Percentiles rank a stretch among this genome's conserved stretches.
phyloP scores from a whole-genome alignment of 768 basidiomycete genomes.

The Suillus weaverae region DNA sequence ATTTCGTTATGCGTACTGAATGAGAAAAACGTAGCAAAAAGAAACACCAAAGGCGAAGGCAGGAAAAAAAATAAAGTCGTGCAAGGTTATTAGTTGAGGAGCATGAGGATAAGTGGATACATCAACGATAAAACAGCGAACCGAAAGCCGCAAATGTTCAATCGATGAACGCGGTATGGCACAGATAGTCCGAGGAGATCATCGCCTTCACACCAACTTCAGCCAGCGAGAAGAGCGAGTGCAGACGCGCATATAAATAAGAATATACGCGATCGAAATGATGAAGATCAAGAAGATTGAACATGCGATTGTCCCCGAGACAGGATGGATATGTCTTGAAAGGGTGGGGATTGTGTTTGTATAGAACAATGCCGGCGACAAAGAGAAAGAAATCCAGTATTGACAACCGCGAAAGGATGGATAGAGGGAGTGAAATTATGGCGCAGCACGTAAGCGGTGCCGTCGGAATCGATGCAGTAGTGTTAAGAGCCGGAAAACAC shows the following conservation, averaged over 20 bases:
- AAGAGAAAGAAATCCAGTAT: slow-evolving; percentile 33
- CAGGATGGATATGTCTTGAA: slow-evolving; percentile 68
- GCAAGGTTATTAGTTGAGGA: slow-evolving; percentile 37
- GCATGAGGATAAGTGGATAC: slow-evolving; percentile 34
- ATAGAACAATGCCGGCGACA: slow-evolving; percentile 19
- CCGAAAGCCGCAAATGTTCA: slow-evolving; percentile 31
- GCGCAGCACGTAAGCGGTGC: slow-evolving; percentile 35
- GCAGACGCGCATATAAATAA: slow-evolving; percentile 30
- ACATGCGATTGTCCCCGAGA: slow-evolving; percentile 44
- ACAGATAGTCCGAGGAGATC: slow-evolving; percentile 35
- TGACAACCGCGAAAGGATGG: slow-evolving; percentile 36
- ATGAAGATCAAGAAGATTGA: slow-evolving; percentile 24
- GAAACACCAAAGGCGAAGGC: slow-evolving; percentile 34
- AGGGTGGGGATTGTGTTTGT: slow-evolving; percentile 29
- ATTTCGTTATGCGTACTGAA: slow-evolving; percentile 31
- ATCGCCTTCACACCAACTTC: slow-evolving; percentile 18
- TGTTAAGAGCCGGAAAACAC: slow-evolving; percentile 24
- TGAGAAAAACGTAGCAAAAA: slow-evolving; percentile 39
- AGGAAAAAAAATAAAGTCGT: slow-evolving; percentile 34
- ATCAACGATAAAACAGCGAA: slow-evolving; percentile 29
- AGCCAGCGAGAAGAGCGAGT: slow-evolving; percentile 11
- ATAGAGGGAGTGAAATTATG: slow-evolving; percentile 43
- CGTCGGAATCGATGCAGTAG: slow-evolving; percentile 31
- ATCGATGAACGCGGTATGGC: slow-evolving; percentile 37
- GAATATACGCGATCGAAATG: slow-evolving; percentile 29